These are phyloP conservation scores for Yamadazyma trypodendri DNA, from an alignment of 1,139 yeast species.

Conservation along the genomic window DNA sequence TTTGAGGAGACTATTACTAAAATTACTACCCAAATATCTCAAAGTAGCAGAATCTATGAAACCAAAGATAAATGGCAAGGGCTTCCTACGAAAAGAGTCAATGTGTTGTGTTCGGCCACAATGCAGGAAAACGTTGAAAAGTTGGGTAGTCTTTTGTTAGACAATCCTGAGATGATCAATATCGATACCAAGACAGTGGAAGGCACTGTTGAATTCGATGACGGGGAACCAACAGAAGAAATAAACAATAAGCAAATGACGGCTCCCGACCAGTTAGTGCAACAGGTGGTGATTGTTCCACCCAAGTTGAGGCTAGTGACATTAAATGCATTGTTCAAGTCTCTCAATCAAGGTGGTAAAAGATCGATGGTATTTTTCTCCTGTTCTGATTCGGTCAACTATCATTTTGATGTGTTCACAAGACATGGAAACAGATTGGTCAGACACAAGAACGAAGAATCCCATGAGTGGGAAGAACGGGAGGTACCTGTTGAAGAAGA, in stretches of 20 bases:
- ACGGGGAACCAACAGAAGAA: constrained; percentile 21
- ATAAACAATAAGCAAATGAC: constrained; percentile 19
- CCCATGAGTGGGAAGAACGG: constrained; percentile 20
- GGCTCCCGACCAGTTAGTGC: constrained; percentile 91
- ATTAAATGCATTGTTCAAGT: constrained; percentile 62
- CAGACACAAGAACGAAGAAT: constrained; percentile 28
- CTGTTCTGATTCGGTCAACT: constrained; percentile 93
- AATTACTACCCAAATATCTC: constrained; percentile 61
- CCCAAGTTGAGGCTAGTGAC: constrained; percentile 88
- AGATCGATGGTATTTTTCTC: constrained; percentile 85
- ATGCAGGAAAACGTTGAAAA: constrained; percentile 77
- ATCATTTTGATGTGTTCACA: constrained; percentile 77
- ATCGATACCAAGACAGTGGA: constrained; percentile 23
- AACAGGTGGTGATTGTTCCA: constrained; percentile 78
- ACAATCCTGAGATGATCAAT: constrained; percentile 66
- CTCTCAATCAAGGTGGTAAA: constrained; percentile 29
- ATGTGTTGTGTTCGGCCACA: constrained; percentile 92
- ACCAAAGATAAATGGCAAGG: constrained; percentile 43
- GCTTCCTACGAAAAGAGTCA: constrained; percentile 70
- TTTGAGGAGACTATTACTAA: constrained; percentile 89
- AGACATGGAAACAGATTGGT: constrained; percentile 46
- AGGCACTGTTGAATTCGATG: constrained; percentile 43
- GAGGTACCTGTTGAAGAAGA: constrained; percentile 19
- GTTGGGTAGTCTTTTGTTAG: constrained; percentile 73
- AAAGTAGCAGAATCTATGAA: constrained; percentile 39